A percentile compares a stretch with the other conserved stretches of the same genome.
phyloP scores from a whole-genome alignment of 169 alveolate species.

The Miamiensis avidus region DNA sequence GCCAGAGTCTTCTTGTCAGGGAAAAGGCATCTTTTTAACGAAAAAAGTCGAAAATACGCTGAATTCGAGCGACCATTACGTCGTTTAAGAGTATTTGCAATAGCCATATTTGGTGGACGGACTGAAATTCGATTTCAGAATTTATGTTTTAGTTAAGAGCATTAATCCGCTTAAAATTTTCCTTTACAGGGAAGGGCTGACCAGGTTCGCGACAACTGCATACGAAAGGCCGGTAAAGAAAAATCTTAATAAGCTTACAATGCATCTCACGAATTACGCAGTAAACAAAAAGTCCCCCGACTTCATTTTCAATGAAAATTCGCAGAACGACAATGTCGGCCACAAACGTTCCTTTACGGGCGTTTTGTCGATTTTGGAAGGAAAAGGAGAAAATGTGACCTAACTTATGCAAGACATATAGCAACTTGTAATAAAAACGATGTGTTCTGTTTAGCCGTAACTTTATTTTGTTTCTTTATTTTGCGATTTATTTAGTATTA shows the following conservation, averaged over 20 bases:
- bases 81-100: constrained; percentile 57
- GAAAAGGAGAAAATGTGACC: background rate
- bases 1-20: constrained; percentile 73
- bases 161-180: constrained; percentile 64
- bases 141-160: constrained; percentile 67
- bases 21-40: constrained; percentile 72
- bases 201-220: constrained; percentile 77
- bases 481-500: no score
- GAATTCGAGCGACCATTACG: constrained; percentile 46
- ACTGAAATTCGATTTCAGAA: constrained; percentile 70
- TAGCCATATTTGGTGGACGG: constrained; percentile 70
- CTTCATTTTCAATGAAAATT: constrained; percentile 41
- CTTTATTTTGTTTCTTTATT: no score
- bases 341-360: constrained; percentile 82
- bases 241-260: constrained; percentile 47
- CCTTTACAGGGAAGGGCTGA: constrained; percentile 71
- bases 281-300: constrained; percentile 58
- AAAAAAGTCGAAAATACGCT: constrained; percentile 52
- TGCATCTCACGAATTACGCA: constrained; percentile 78
- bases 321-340: constrained; percentile 58
- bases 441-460: background rate
- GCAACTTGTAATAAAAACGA: background rate
- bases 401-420: background rate
- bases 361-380: constrained; percentile 15
- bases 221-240: constrained; percentile 45